A percentile compares a stretch with the other conserved stretches of the same genome.
Evolutionary conservation across 345 rosid species (phyloP).

Genomic region (Camelina sativa): DNA sequence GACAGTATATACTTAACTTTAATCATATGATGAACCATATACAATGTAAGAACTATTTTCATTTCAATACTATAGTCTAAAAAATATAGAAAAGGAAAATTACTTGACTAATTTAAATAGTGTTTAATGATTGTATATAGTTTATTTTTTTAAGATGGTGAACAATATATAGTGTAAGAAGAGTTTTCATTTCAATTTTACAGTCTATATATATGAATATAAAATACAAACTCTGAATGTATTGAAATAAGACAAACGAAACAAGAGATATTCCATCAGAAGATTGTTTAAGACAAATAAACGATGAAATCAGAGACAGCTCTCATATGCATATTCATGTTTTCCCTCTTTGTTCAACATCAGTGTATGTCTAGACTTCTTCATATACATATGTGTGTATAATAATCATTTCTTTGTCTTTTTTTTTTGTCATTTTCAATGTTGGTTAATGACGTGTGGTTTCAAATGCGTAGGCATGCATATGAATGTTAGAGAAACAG

Average conservation of each 20-base stretch:
- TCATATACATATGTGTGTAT: not conserved
- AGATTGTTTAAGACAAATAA: not conserved
- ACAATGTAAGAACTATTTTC: too few species aligned
- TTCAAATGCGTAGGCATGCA: conserved; percentile 22
- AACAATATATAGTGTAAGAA: not conserved
- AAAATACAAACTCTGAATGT: not conserved
- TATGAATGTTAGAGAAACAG: conserved; percentile 12
- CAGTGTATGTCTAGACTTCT: conserved; percentile 11
- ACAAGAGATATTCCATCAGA: not conserved
- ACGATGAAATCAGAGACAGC: conserved; percentile 6
- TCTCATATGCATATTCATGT: conserved; percentile 5
- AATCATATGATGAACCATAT: too few species aligned
- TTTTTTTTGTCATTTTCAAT: not conserved
- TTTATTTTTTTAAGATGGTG: not conserved
- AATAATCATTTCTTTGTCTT: not conserved
- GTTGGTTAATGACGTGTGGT: not conserved
- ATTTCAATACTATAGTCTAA: too few species aligned
- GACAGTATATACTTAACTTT: too few species aligned
- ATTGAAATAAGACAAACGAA: not conserved
- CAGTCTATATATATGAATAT: not conserved
- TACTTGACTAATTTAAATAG: not conserved
- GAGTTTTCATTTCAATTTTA: not conserved
- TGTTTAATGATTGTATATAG: not conserved
- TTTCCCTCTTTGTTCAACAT: conserved; percentile 2
- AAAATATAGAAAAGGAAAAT: not conserved